A percentile compares a stretch with the other conserved stretches of the same genome.
Evolutionary conservation across 257 asterid species (phyloP).

Genomic region (Solanum acaule): DNA sequence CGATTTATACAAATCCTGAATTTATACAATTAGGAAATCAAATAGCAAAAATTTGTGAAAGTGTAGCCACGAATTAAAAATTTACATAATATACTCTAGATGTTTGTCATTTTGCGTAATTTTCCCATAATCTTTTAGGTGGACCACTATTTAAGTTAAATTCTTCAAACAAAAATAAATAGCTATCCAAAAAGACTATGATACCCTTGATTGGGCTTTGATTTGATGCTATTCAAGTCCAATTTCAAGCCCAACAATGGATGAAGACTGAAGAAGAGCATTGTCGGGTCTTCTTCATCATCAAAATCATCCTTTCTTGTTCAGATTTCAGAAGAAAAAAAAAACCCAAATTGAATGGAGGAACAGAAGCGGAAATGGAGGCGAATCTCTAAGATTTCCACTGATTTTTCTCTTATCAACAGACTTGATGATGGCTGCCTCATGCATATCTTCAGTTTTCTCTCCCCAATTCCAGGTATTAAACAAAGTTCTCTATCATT

Average conservation of each 20-base stretch:
- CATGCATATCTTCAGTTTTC: constrained; percentile 89
- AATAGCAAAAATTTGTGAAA: background rate
- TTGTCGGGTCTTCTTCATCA: background rate
- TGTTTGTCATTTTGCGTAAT: background rate
- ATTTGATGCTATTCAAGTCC: background rate
- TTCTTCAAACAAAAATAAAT: too few species aligned
- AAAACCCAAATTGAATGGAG: background rate
- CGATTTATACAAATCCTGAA: too few species aligned
- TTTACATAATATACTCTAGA: background rate
- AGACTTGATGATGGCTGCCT: constrained; percentile 91
- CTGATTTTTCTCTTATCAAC: constrained; percentile 21
- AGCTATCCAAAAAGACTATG: background rate
- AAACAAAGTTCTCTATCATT: background rate
- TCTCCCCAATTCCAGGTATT: constrained; percentile 86
- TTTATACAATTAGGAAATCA: too few species aligned
- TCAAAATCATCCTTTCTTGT: background rate
- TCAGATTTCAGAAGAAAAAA: background rate
- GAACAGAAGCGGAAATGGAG: background rate
- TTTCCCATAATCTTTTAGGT: background rate
- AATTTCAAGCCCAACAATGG: background rate
- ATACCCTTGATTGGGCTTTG: background rate
- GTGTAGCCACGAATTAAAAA: background rate
- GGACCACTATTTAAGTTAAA: too few species aligned
- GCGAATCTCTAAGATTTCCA: background rate
- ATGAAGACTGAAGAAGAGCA: background rate